Conservation (phyloP, 2,329 filamentous ascomycete species). For the Fusarium sacchari region DNA sequence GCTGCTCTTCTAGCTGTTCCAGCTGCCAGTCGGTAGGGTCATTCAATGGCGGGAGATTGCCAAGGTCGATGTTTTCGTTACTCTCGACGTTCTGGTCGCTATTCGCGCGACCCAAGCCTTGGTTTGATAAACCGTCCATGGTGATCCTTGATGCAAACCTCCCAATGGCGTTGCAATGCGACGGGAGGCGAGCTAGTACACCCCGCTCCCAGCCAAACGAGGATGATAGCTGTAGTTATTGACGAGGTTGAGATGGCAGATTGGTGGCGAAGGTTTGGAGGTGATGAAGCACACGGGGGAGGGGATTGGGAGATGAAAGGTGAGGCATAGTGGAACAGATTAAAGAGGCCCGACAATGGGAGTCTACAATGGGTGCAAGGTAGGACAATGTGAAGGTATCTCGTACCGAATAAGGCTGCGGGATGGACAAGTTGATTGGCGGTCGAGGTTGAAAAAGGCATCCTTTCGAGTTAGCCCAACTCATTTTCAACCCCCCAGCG, state of each 20-base stretch:
- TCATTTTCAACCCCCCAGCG: conserved; percentile 33
- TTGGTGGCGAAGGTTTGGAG: neutral
- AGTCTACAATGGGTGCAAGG: conserved; percentile 3
- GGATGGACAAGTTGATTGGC: conserved; percentile 24
- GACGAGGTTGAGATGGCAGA: conserved; percentile 8
- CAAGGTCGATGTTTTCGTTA: conserved; percentile 20
- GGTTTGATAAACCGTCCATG: conserved; percentile 8
- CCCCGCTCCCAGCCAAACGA: conserved; percentile 18
- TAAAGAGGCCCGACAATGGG: conserved; percentile 9
- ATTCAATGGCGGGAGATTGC: conserved; percentile 6
- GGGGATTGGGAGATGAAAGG: conserved; percentile 4
- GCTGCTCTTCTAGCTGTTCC: conserved; percentile 1
- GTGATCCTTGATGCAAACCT: conserved; percentile 3
- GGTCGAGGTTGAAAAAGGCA: conserved; percentile 29
- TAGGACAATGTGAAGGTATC: conserved; percentile 19
- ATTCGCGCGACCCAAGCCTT: neutral
- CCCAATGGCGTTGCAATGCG: conserved; percentile 26
- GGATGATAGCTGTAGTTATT: conserved; percentile 11
- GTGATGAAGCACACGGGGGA: conserved; percentile 7
- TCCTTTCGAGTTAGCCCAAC: conserved; percentile 15
- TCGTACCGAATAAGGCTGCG: conserved; percentile 28
- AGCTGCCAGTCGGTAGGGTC: conserved; percentile 8
- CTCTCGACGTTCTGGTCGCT: conserved; percentile 7
- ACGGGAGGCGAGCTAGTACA: conserved; percentile 21
- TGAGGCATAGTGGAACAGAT: conserved; percentile 7